These are phyloP conservation scores for Hericium erinaceus DNA, from an alignment of 768 basidiomycete species.

Conservation along the genomic window DNA sequence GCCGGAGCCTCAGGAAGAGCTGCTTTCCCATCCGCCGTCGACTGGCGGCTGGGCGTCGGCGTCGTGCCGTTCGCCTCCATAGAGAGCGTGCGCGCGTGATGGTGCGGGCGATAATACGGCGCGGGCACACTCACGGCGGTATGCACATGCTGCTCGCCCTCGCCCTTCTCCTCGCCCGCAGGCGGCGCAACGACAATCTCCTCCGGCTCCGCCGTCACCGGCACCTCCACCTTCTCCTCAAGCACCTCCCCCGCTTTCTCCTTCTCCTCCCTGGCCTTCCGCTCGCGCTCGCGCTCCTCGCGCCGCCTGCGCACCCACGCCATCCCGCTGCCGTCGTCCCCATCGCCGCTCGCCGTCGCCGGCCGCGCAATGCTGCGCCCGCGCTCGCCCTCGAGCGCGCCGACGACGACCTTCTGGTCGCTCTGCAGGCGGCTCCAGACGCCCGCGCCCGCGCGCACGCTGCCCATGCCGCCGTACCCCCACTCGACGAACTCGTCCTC, in stretches of 20 bases:
- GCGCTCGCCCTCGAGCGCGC: background rate
- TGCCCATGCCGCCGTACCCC: conserved; percentile 81
- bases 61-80: background rate
- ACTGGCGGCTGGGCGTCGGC: background rate
- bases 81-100: background rate
- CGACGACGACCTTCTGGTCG: conserved; percentile 10
- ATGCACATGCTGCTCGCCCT: conserved; percentile 13
- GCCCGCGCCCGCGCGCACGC: conserved; percentile 22
- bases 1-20: conserved; percentile 3
- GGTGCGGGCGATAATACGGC: conserved; percentile 9
- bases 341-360: conserved; percentile 31
- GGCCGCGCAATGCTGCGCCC: background rate
- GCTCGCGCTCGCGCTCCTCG: conserved; percentile 48
- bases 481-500: conserved; percentile 86
- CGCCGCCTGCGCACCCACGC: conserved; percentile 63
- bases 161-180: background rate
- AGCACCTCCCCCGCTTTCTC: conserved; percentile 20
- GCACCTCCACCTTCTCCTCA: conserved; percentile 12
- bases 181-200: background rate
- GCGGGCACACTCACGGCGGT: conserved; percentile 22
- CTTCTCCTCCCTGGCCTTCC: conserved; percentile 31
- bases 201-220: background rate
- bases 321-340: conserved; percentile 79
- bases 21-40: background rate
- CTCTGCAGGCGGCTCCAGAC: conserved; percentile 14